phyloP scores from a whole-genome alignment of 192 early-diverging fungal species.

The Diversispora epigaea region DNA sequence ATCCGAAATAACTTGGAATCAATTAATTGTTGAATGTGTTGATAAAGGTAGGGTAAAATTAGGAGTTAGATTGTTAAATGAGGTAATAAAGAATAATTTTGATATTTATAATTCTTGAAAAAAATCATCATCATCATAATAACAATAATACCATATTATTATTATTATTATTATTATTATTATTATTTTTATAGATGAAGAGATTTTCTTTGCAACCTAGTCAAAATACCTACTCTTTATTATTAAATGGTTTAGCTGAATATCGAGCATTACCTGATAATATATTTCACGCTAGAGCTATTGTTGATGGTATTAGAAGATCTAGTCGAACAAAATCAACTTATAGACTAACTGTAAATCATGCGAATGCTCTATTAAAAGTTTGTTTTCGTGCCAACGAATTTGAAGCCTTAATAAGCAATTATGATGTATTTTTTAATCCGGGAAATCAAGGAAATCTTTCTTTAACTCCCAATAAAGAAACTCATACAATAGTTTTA shows the following conservation, averaged over 20 bases:
- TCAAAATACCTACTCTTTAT: constrained; percentile 36
- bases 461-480: constrained; percentile 33
- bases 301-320: constrained; percentile 34
- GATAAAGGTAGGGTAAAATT: constrained; percentile 6
- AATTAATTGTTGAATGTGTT: constrained; percentile 14
- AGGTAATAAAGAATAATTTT: constrained; percentile 9
- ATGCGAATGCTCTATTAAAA: constrained; percentile 45
- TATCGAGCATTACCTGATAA: constrained; percentile 35
- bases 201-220: constrained; percentile 37
- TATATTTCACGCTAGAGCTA: constrained; percentile 33
- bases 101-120: neutral
- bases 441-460: constrained; percentile 9
- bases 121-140: neutral
- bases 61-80: neutral
- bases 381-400: constrained; percentile 37
- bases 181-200: constrained; percentile 36
- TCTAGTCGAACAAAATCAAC: constrained; percentile 24
- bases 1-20: constrained; percentile 17
- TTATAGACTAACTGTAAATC: neutral
- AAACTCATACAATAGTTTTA: constrained; percentile 38
- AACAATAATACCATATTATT: neutral
- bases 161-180: neutral
- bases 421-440: constrained; percentile 35
- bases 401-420: constrained; percentile 21
- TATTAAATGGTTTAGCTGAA: constrained; percentile 40